Base-by-base conservation (phyloP, 257 asterid genomes). In the Eucommia ulmoides region DNA sequence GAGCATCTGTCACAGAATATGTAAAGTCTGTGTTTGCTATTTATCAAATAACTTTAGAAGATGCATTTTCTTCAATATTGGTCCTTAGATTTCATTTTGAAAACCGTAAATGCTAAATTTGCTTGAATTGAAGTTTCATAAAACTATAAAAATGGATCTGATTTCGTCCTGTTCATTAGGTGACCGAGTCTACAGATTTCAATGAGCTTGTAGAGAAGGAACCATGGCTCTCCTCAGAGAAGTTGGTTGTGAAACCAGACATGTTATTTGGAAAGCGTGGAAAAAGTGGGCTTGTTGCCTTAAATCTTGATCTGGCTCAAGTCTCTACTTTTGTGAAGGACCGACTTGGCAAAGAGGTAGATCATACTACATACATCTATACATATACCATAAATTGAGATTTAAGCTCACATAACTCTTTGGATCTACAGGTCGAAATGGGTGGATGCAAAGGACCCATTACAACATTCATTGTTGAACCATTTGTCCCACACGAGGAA, bases 201-300 rank as follows among this genome's bases (percentile, higher is more conserved):
- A 57, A 75, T 0, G 93, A 87, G 80, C 56, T 87, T 62, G 74
- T 83, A 22, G 71, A 87, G 74, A 54, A 74, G 56, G 96, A 87
- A 56, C 72, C 91, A 59, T 87, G 96, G 96, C 70, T 87, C 15
- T 87, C 94, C 15, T 87, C 94, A 33, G 78, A 93, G 8, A 83
- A 74, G 72, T 52, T 87, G 82, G 96, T 87, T 59, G 91, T 87
- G 26, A 87, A 87, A 52, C 96, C 94, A 20, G 94, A 87, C 68
- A 87, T 87, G 96, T 66, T 87, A 64, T 87, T 87, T 42, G 96
- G 94, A 41, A 87, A 86, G 68, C 94, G 93, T 54, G 96, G 96
- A 54, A 87, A 87, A 79, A 87, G 96, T 57, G 94, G 94, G 35
- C 69, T 87, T 73, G 96, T 87, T 22, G 87, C 94, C 45, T 73